Percentiles rank a stretch among this genome's conserved stretches.
phyloP scores from a whole-genome alignment of 2,329 filamentous ascomycete species.

The Sarocladium oryzae region DNA sequence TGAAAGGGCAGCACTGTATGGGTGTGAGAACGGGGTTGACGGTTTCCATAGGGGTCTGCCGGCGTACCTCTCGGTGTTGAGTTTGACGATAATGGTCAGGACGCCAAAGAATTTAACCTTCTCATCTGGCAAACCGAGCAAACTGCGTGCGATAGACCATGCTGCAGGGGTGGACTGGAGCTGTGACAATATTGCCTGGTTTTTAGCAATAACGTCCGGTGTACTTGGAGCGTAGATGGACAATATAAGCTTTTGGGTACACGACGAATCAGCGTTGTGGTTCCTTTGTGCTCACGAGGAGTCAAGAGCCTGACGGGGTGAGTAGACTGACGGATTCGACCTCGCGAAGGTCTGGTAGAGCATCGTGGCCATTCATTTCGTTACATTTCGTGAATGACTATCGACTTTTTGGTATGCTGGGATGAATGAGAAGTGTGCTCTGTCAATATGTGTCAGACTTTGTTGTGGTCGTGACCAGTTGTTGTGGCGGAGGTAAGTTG shows the following conservation, averaged over 20 bases:
- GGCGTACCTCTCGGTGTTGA: constrained; percentile 78
- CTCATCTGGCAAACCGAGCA: constrained; percentile 62
- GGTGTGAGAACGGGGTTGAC: background rate
- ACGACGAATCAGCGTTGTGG: background rate
- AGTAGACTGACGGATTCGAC: constrained; percentile 3
- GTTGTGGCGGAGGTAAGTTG: background rate
- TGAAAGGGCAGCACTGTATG: constrained; percentile 40
- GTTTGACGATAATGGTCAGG: constrained; percentile 86
- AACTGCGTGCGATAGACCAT: constrained; percentile 76
- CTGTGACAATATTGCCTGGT: constrained; percentile 68
- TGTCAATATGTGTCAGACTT: background rate
- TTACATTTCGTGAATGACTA: constrained; percentile 3
- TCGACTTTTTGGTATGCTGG: too few relatives aligned
- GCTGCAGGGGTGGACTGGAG: constrained; percentile 75
- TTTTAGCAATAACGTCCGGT: constrained; percentile 39
- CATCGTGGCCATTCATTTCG: constrained; percentile 5
- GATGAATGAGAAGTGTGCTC: too few relatives aligned
- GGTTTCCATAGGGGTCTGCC: too few relatives aligned
- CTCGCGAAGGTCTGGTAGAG: constrained; percentile 2
- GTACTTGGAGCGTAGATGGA: constrained; percentile 47
- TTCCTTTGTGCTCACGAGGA: background rate
- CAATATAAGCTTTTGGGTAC: constrained; percentile 35
- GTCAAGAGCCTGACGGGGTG: background rate
- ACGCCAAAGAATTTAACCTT: constrained; percentile 89
- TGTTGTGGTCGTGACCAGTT: background rate